Percentiles rank a stretch among this genome's conserved stretches.
phyloP scores from a whole-genome alignment of 2,329 filamentous ascomycete species.

The Aspergillus tamarii region DNA sequence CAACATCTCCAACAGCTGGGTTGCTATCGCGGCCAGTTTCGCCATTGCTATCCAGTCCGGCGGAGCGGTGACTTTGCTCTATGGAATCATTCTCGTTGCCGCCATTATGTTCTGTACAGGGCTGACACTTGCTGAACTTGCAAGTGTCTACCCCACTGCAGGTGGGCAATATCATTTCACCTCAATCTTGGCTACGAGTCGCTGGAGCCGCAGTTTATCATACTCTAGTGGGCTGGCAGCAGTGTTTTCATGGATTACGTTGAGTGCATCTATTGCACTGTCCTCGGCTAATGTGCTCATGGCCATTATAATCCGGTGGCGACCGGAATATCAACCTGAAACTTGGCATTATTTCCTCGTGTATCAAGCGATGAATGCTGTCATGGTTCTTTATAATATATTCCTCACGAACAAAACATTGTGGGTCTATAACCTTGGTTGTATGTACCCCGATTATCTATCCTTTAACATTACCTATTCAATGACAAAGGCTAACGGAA shows the following conservation, averaged over 20 bases:
- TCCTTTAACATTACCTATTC: background rate
- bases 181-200: conserved; percentile 29
- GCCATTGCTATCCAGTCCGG: conserved; percentile 28
- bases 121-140: conserved; percentile 32
- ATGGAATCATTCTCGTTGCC: conserved; percentile 27
- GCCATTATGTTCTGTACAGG: conserved; percentile 25
- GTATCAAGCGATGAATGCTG: conserved; percentile 23
- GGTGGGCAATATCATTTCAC: conserved; percentile 36
- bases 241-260: conserved; percentile 26
- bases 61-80: conserved; percentile 25
- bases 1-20: conserved; percentile 31
- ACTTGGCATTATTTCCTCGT: conserved; percentile 28
- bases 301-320: conserved; percentile 27
- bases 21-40: conserved; percentile 30
- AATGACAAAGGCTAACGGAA: background rate
- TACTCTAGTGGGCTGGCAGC: conserved; percentile 27
- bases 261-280: conserved; percentile 25
- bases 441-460: conserved; percentile 11
- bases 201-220: conserved; percentile 27
- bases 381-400: conserved; percentile 23
- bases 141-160: conserved; percentile 34
- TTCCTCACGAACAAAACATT: conserved; percentile 26
- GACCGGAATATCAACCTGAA: conserved; percentile 21
- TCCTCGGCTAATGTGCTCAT: conserved; percentile 23
- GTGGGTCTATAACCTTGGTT: conserved; percentile 28